phyloP scores from a whole-genome alignment of 805 yeast species.

The Sungouiozyma ichnusensis region DNA sequence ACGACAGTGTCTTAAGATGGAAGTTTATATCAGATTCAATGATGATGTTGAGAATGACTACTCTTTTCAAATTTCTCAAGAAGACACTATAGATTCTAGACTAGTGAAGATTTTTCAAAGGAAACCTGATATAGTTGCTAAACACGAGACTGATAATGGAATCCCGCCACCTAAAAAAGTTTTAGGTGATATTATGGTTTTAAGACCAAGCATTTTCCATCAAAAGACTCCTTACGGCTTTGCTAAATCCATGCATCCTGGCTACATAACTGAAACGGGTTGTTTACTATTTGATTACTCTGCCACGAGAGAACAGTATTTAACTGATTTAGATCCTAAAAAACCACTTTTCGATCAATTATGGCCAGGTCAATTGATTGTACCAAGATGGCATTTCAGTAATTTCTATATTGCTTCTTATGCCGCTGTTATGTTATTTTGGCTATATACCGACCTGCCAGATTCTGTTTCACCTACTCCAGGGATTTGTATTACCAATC shows the following conservation, averaged over 20 bases:
- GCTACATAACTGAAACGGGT: constrained; percentile 76
- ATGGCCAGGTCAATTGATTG: constrained; percentile 88
- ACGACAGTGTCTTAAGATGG: constrained; percentile 14
- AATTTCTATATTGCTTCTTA: constrained; percentile 9
- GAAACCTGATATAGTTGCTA: background rate
- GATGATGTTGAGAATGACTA: constrained; percentile 81
- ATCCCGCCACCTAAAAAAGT: constrained; percentile 7
- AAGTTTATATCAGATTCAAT: constrained; percentile 65
- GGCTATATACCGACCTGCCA: constrained; percentile 94
- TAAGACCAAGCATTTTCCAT: constrained; percentile 75
- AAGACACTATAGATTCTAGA: constrained; percentile 50
- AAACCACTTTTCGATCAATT: constrained; percentile 48
- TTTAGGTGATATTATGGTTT: constrained; percentile 47
- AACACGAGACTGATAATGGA: constrained; percentile 14
- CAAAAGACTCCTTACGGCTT: constrained; percentile 53
- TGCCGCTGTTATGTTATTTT: constrained; percentile 34
- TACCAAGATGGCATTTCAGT: constrained; percentile 26
- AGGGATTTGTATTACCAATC: constrained; percentile 68
- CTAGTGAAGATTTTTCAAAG: constrained; percentile 41
- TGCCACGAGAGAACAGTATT: constrained; percentile 40
- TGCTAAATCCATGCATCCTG: constrained; percentile 49
- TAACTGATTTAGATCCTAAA: constrained; percentile 36
- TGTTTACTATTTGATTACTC: constrained; percentile 57
- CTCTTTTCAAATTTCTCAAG: constrained; percentile 63
- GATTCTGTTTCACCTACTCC: constrained; percentile 87